Evolutionary conservation across 2,329 filamentous ascomycete species (phyloP).

Genomic region (Scytalidium sp.): DNA sequence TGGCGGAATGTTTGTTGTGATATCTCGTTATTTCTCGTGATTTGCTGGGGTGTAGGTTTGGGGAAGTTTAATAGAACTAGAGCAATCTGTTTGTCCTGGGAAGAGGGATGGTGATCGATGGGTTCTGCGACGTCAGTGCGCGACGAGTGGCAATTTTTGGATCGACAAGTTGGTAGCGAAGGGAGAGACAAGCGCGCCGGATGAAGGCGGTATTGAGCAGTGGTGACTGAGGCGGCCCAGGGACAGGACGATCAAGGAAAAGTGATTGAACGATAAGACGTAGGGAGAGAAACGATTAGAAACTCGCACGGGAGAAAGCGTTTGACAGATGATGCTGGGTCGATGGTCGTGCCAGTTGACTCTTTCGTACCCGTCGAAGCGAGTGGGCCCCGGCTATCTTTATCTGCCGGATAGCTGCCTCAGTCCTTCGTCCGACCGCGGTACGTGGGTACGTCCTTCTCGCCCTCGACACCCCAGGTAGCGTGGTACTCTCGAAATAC

Average conservation of each 20-base stretch:
- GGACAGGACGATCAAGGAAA: not conserved
- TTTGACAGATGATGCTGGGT: not conserved
- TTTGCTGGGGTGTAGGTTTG: too few relatives aligned
- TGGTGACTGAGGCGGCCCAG: not conserved
- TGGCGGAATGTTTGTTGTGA: not conserved
- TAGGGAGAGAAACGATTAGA: not conserved
- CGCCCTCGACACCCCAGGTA: too few relatives aligned
- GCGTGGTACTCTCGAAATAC: too few relatives aligned
- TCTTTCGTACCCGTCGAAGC: not conserved
- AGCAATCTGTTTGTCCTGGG: not conserved
- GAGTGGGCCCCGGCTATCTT: not conserved
- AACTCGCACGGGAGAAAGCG: not conserved
- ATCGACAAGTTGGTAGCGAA: not conserved
- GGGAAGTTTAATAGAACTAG: not conserved
- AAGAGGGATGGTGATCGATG: not conserved
- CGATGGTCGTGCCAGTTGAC: not conserved
- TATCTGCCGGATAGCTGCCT: not conserved
- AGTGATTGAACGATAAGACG: not conserved
- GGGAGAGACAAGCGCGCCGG: not conserved
- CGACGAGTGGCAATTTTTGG: not conserved
- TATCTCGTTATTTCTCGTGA: too few relatives aligned
- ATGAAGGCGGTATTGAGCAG: not conserved
- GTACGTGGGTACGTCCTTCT: too few relatives aligned
- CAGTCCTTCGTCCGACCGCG: too few relatives aligned
- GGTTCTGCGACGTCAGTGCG: not conserved